phyloP scores from a whole-genome alignment of 1,284 basidiomycete species.

The Entoloma clypeatum region DNA sequence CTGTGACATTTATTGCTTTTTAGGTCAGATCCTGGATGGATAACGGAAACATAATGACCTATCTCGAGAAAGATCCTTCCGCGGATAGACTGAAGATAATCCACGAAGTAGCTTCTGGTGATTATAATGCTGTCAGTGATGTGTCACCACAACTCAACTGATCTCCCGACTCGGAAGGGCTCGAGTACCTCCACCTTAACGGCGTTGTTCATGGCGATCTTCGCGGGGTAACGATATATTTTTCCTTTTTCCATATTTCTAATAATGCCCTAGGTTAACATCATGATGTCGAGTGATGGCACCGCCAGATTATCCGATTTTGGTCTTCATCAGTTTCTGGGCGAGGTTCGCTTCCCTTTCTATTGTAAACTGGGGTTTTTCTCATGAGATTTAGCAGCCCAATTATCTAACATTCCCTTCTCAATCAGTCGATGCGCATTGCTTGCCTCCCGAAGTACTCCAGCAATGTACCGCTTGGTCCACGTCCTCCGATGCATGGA shows the following conservation, averaged over 20 bases:
- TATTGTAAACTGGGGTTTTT: neutral
- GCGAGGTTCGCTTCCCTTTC: conserved; percentile 29
- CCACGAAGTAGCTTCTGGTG: conserved; percentile 36
- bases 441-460: conserved; percentile 40
- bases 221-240: conserved; percentile 35
- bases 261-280: conserved; percentile 31
- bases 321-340: conserved; percentile 39
- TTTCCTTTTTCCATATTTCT: neutral
- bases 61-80: conserved; percentile 30
- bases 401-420: conserved; percentile 23
- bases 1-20: conserved; percentile 2
- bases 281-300: conserved; percentile 35
- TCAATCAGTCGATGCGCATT: conserved; percentile 30
- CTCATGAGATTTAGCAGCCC: conserved; percentile 4
- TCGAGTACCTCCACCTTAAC: conserved; percentile 41
- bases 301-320: conserved; percentile 39
- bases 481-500: conserved; percentile 42
- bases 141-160: neutral
- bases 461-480: conserved; percentile 27
- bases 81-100: conserved; percentile 35
- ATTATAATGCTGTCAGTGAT: neutral
- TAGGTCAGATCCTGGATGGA: conserved; percentile 47
- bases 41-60: conserved; percentile 33
- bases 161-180: conserved; percentile 27
- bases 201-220: conserved; percentile 44